phyloP scores from a whole-genome alignment of 2,329 filamentous ascomycete species.

The Chaetoscypha palmicola region DNA sequence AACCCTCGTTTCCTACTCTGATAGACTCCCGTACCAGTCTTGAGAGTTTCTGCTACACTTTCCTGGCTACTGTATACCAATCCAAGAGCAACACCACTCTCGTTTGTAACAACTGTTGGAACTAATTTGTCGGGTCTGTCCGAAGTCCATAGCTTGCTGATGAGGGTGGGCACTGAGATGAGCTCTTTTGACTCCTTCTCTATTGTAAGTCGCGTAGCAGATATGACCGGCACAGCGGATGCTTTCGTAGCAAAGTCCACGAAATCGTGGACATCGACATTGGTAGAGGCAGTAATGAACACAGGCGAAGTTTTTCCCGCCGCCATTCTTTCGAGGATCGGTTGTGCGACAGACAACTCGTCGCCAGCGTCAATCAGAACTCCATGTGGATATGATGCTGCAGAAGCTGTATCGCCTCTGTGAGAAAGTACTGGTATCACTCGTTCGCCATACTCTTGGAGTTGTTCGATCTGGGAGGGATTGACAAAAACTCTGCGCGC shows the following conservation, averaged over 20 bases:
- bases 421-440: constrained; percentile 41
- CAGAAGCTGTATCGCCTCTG: constrained; percentile 5
- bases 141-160: constrained; percentile 69
- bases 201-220: constrained; percentile 62
- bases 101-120: constrained; percentile 85
- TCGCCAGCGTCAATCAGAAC: constrained; percentile 27
- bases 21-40: constrained; percentile 75
- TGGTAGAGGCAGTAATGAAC: constrained; percentile 21
- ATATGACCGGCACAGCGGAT: constrained; percentile 63
- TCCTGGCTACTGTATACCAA: constrained; percentile 92
- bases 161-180: constrained; percentile 62
- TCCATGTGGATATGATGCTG: constrained; percentile 28
- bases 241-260: constrained; percentile 20
- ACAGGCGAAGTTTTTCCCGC: constrained; percentile 26
- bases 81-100: constrained; percentile 75
- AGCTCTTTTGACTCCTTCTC: constrained; percentile 49
- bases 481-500: constrained; percentile 79
- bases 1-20: constrained; percentile 91
- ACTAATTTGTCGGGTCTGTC: constrained; percentile 80
- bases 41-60: constrained; percentile 79
- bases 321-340: constrained; percentile 21
- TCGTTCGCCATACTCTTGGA: constrained; percentile 48
- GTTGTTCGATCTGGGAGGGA: constrained; percentile 56
- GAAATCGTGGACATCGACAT: constrained; percentile 14
- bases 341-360: constrained; percentile 36